These are phyloP conservation scores for Eutrema salsugineum DNA, from an alignment of 441 rosid species.

Conservation along the genomic window DNA sequence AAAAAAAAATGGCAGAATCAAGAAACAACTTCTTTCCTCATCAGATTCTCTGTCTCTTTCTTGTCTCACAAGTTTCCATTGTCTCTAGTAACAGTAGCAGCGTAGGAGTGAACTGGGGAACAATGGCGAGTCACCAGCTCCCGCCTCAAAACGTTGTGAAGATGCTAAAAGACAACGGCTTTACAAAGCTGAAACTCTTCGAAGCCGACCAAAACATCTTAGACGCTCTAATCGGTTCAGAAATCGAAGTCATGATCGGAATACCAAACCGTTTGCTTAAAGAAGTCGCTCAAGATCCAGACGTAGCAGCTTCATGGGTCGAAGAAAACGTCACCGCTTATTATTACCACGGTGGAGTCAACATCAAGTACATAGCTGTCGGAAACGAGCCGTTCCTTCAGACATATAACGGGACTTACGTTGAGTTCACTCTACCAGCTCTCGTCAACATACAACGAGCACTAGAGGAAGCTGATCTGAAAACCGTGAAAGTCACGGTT, in stretches of 20 bases:
- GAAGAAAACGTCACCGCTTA: slow-evolving; percentile 50
- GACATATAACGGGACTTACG: slow-evolving; percentile 45
- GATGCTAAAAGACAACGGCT: slow-evolving; percentile 47
- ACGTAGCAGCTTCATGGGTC: slow-evolving; percentile 47
- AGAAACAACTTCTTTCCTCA: not conserved
- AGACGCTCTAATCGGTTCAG: slow-evolving; percentile 42
- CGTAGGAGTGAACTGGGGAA: slow-evolving; percentile 64
- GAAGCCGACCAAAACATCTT: slow-evolving; percentile 52
- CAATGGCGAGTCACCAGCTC: slow-evolving; percentile 48
- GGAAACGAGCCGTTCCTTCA: slow-evolving; percentile 68
- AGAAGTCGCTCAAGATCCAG: slow-evolving; percentile 36
- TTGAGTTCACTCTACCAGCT: slow-evolving; percentile 48
- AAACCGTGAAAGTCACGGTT: slow-evolving; percentile 39
- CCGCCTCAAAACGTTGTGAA: slow-evolving; percentile 48
- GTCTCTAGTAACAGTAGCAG: slow-evolving; percentile 22
- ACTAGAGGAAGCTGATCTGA: slow-evolving; percentile 37
- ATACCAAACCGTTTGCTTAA: slow-evolving; percentile 51
- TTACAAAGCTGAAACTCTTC: slow-evolving; percentile 49
- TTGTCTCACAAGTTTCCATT: slow-evolving; percentile 24
- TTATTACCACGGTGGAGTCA: slow-evolving; percentile 47
- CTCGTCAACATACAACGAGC: slow-evolving; percentile 50
- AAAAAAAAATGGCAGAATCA: slow-evolving; percentile 16
- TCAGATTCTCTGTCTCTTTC: slow-evolving; percentile 22
- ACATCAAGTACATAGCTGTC: slow-evolving; percentile 62
- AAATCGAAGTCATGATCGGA: slow-evolving; percentile 58